Conservation (phyloP, 192 early-diverging fungal genomes). For the Jimgerdemannia flammicorona region DNA sequence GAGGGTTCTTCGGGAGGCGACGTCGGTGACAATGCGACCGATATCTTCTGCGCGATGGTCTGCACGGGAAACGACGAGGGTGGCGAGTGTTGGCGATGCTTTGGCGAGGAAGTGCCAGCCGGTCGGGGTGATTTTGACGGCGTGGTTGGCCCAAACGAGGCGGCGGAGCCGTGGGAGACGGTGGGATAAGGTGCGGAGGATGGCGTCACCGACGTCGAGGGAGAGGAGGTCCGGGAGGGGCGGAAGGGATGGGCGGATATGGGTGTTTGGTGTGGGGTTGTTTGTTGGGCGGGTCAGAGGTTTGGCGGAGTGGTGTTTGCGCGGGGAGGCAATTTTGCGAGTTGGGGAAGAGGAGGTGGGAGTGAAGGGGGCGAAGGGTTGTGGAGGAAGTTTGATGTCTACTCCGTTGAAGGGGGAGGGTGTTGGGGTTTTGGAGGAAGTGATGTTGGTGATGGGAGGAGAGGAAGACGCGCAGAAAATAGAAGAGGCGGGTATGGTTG, state of each 20-base stretch:
- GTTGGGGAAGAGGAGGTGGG: background rate
- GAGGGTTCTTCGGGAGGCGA: background rate
- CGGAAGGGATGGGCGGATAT: background rate
- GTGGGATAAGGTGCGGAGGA: background rate
- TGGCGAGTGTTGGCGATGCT: background rate
- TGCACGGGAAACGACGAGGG: background rate
- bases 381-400: too few species aligned
- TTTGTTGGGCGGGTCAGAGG: background rate
- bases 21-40: background rate
- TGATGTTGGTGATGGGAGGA: background rate
- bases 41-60: background rate
- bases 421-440: background rate
- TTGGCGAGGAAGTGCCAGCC: background rate
- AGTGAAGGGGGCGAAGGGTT: background rate
- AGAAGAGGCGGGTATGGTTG: background rate
- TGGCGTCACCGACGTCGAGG: background rate
- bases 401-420: background rate
- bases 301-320: background rate
- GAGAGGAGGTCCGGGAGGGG: background rate
- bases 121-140: background rate
- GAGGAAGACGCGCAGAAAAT: background rate
- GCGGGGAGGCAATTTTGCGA: background rate
- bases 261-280: background rate
- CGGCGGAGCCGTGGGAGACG: background rate
- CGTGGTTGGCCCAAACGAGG: background rate